A percentile compares a stretch with the other conserved stretches of the same genome.
Evolutionary conservation across 75 land plant genomes (phyloP).

Genomic region (Gnetum montanum): DNA sequence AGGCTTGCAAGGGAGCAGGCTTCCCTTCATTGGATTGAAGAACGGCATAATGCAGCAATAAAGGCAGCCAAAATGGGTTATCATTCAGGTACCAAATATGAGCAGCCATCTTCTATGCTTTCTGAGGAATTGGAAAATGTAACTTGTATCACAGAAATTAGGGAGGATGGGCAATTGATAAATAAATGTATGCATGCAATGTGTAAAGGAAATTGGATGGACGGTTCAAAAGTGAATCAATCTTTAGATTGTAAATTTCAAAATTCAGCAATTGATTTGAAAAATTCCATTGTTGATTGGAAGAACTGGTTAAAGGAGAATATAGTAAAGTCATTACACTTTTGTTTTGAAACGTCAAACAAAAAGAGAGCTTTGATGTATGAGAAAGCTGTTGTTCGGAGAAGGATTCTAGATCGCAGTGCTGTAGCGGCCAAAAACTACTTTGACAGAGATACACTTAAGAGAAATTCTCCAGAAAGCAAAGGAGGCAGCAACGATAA

Average conservation of each 20-base stretch:
- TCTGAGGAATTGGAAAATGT: no score
- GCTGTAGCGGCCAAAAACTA: constrained; percentile 52
- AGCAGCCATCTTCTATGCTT: no score
- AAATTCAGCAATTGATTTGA: constrained; percentile 48
- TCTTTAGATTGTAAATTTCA: constrained; percentile 37
- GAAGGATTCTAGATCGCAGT: constrained; percentile 66
- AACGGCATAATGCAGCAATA: constrained; percentile 56
- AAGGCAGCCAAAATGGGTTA: constrained; percentile 66
- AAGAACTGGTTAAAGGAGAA: constrained; percentile 35
- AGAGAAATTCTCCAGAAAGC: constrained; percentile 9
- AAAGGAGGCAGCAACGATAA: constrained; percentile 1
- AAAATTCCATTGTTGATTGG: constrained; percentile 12
- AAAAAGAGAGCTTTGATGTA: constrained; percentile 6
- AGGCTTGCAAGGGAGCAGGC: constrained; percentile 75
- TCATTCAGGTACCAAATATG: constrained; percentile 28
- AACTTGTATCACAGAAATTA: no score
- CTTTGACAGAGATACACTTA: constrained; percentile 26
- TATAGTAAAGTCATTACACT: constrained; percentile 21
- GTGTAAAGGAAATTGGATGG: constrained; percentile 4
- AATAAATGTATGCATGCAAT: constrained; percentile 1
- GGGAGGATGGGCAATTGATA: background rate
- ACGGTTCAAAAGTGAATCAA: constrained; percentile 13
- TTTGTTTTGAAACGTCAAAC: constrained; percentile 27
- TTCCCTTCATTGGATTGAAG: constrained; percentile 27
- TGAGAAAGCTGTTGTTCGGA: constrained; percentile 22